A percentile compares a stretch with the other conserved stretches of the same genome.
These are phyloP conservation scores for Helotiales sp. DNA, from an alignment of 2,329 filamentous ascomycete species.

Conservation along the genomic window DNA sequence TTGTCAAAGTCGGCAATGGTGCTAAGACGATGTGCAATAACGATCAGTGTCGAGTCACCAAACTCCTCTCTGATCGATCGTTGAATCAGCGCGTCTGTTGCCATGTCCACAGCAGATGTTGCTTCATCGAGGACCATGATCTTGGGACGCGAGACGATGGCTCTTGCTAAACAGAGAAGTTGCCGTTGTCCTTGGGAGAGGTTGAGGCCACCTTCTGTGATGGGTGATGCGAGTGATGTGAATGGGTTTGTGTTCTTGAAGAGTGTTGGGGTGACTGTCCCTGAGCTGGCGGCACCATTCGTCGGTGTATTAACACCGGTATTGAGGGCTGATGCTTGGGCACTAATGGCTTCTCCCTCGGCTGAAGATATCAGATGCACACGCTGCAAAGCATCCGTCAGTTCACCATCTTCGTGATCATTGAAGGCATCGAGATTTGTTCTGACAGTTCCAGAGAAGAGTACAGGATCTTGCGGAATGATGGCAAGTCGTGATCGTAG, in stretches of 20 bases:
- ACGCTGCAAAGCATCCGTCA: constrained; percentile 67
- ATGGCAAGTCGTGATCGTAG: constrained; percentile 75
- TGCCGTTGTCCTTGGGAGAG: constrained; percentile 76
- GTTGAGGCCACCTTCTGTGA: constrained; percentile 73
- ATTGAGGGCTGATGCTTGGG: constrained; percentile 12
- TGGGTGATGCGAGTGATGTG: constrained; percentile 57
- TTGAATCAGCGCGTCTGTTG: constrained; percentile 73
- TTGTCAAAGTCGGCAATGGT: constrained; percentile 77
- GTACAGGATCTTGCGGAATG: constrained; percentile 79
- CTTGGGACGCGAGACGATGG: constrained; percentile 70
- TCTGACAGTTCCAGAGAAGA: constrained; percentile 77
- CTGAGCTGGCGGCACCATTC: constrained; percentile 20
- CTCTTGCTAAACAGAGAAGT: constrained; percentile 71
- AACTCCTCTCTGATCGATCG: constrained; percentile 72
- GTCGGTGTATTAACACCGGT: constrained; percentile 39
- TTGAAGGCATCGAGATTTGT: constrained; percentile 78
- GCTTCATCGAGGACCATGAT: constrained; percentile 82
- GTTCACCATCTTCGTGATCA: constrained; percentile 65
- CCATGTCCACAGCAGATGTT: constrained; percentile 76
- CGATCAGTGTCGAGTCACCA: constrained; percentile 65
- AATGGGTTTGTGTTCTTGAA: constrained; percentile 57
- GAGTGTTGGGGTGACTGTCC: constrained; percentile 33
- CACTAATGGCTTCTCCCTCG: constrained; percentile 6
- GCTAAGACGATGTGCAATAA: constrained; percentile 74
- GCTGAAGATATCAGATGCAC: constrained; percentile 56